These are phyloP conservation scores for Stachybotrys chlorohalonatus DNA, from an alignment of 2,329 filamentous ascomycete genomes.

Conservation along the genomic window DNA sequence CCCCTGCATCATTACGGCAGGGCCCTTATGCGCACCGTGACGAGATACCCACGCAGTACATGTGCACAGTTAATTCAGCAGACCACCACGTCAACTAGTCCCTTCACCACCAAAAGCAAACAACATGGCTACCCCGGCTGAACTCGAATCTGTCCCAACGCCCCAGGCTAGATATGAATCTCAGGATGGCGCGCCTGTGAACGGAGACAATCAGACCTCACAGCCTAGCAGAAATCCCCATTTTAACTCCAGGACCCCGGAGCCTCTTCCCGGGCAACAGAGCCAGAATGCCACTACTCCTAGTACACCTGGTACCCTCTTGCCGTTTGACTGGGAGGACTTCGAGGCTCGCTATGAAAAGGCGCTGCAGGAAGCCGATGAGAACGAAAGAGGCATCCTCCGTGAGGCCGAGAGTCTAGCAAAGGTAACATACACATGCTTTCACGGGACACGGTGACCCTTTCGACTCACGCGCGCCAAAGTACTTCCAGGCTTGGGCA, in stretches of 20 bases:
- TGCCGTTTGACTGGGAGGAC: slow-evolving; percentile 66
- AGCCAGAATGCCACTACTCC: slow-evolving; percentile 26
- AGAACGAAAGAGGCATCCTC: slow-evolving; percentile 55
- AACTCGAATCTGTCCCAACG: too few relatives aligned
- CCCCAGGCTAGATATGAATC: neutral
- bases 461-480: neutral
- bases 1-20: too few relatives aligned
- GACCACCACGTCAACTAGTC: too few relatives aligned
- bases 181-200: neutral
- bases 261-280: slow-evolving; percentile 24
- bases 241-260: slow-evolving; percentile 24
- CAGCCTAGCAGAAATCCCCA: slow-evolving; percentile 10
- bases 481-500: slow-evolving; percentile 80
- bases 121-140: too few relatives aligned
- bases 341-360: slow-evolving; percentile 61
- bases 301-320: slow-evolving; percentile 43
- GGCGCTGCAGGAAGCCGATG: slow-evolving; percentile 53
- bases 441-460: neutral
- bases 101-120: too few relatives aligned
- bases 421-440: slow-evolving; percentile 35
- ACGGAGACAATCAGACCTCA: slow-evolving; percentile 11
- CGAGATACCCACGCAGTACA: too few relatives aligned
- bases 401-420: slow-evolving; percentile 60
- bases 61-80: too few relatives aligned
- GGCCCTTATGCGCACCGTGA: too few relatives aligned